phyloP scores from a whole-genome alignment of 305 asterid species.

The Fraxinus xanthoxyloides region DNA sequence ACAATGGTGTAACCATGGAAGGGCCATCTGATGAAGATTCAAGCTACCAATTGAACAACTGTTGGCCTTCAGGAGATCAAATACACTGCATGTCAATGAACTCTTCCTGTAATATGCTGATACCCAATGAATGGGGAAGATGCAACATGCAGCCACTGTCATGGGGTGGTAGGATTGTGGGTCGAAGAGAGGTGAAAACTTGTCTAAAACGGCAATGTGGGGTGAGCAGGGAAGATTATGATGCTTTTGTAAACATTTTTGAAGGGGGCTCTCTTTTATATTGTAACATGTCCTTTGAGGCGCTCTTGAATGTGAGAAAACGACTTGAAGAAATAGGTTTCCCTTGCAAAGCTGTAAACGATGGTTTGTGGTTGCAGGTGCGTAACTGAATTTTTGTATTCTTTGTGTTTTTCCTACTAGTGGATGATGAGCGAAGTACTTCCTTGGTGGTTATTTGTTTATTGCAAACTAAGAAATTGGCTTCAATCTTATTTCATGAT shows the following conservation, averaged over 20 bases:
- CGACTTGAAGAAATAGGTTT: conserved; percentile 97
- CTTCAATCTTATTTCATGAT: conserved; percentile 9
- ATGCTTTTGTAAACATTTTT: conserved; percentile 72
- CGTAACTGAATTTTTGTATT: conserved; percentile 21
- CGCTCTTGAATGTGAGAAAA: conserved; percentile 80
- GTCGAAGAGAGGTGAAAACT: conserved; percentile 72
- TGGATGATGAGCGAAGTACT: conserved; percentile 7
- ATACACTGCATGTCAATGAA: conserved; percentile 55
- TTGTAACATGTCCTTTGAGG: conserved; percentile 94
- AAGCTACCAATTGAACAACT: conserved; percentile 68
- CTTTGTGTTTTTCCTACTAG: neutral
- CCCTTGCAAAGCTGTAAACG: conserved; percentile 96
- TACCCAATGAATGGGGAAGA: conserved; percentile 81
- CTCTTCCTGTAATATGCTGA: conserved; percentile 56
- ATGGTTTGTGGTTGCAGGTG: conserved; percentile 98
- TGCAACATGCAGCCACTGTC: conserved; percentile 68
- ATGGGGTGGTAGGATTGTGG: conserved; percentile 97
- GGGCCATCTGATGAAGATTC: conserved; percentile 96
- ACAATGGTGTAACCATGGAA: conserved; percentile 56
- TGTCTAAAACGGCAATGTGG: conserved; percentile 66
- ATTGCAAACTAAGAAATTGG: conserved; percentile 7
- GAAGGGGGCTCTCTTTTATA: conserved; percentile 92
- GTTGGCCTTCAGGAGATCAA: conserved; percentile 77
- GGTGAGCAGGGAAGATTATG: conserved; percentile 78
- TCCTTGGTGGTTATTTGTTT: conserved; percentile 16